A percentile compares a stretch with the other conserved stretches of the same genome.
Conservation (phyloP, 371 early-diverging fungal species). For the Zychaea mexicana region DNA sequence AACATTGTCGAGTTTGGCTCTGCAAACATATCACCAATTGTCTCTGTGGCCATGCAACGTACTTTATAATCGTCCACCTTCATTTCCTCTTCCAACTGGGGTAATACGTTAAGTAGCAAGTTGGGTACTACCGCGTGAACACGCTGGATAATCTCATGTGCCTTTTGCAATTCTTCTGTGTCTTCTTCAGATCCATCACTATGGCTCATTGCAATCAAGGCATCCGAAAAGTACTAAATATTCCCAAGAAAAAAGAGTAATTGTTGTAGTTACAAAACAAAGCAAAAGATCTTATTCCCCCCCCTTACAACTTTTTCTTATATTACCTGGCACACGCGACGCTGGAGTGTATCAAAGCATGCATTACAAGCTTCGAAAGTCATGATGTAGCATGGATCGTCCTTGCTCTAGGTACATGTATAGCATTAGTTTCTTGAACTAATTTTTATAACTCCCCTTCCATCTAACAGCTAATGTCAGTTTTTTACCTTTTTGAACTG, state of each 20-base stretch:
- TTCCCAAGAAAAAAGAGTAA: too few species aligned
- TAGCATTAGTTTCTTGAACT: not conserved
- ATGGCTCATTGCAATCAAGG: constrained; percentile 60
- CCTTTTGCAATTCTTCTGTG: constrained; percentile 64
- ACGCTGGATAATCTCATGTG: constrained; percentile 81
- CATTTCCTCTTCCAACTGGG: constrained; percentile 92
- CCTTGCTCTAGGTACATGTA: constrained; percentile 13
- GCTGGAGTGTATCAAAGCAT: constrained; percentile 81
- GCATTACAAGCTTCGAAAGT: constrained; percentile 81
- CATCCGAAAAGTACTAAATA: constrained; percentile 74
- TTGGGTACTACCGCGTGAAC: constrained; percentile 76
- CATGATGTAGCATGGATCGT: constrained; percentile 75
- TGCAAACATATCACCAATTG: constrained; percentile 86
- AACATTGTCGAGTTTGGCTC: constrained; percentile 71
- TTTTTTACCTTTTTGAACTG: constrained; percentile 75
- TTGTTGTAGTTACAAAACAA: too few species aligned
- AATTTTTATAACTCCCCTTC: not conserved
- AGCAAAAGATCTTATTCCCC: too few species aligned
- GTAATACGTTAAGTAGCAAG: constrained; percentile 86
- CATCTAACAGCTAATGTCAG: constrained; percentile 10
- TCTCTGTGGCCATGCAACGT: constrained; percentile 76
- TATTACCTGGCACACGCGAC: constrained; percentile 82
- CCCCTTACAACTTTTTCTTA: not conserved
- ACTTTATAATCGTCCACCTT: constrained; percentile 78
- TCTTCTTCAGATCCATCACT: constrained; percentile 50